Base-by-base conservation (phyloP, 345 rosid genomes). In the Alliaria petiolata region DNA sequence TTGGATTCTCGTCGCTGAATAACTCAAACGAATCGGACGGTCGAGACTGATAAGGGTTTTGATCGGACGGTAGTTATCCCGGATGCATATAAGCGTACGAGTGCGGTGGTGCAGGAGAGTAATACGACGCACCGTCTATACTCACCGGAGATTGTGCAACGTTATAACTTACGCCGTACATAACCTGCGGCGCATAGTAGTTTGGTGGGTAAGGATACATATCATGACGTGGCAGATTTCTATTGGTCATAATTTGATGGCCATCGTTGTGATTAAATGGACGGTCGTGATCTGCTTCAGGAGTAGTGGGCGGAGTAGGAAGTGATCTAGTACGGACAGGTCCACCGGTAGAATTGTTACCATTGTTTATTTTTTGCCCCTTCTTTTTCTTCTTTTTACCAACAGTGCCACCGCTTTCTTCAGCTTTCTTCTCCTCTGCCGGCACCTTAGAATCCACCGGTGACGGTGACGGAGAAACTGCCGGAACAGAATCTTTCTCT, bases 1-100 rank as follows among this genome's bases (percentile, higher is more conserved):
- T 90, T 0, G 96, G 98, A 44, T 90, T 92, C 62, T 92, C 98
- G 0, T 92, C 98, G 65, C 96, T 89, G 13, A 92, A 84, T 31
- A 92, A 50, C 85, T 89, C 96, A 8, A 85, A 92, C 13, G 98
- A 82, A 45, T 82, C 79, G 0, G 83, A 67, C 63, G 87, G 81
- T 35, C 70, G 83, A 11, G 83, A 76, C 8, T 78, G 20, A 55
- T 70, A 75, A 0, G 76, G 3, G 35, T 83, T 84, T 1, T 35
- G 57, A 22, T 86, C 82, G 2, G 55, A 54, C 44, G 84, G 78
- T 17, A 40, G 79, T 12, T 40, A 72, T 14, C 82, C 83, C 3
- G 80, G 74, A 31, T 83, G 77, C 77, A 77, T 67, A 31, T 76
- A 78, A 22, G 82, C 71, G 61, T 82, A 78, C 3, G 85, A 74